Evolutionary conservation across 345 rosid genomes (phyloP).

Genomic region (Melaleuca quinquenervia): DNA sequence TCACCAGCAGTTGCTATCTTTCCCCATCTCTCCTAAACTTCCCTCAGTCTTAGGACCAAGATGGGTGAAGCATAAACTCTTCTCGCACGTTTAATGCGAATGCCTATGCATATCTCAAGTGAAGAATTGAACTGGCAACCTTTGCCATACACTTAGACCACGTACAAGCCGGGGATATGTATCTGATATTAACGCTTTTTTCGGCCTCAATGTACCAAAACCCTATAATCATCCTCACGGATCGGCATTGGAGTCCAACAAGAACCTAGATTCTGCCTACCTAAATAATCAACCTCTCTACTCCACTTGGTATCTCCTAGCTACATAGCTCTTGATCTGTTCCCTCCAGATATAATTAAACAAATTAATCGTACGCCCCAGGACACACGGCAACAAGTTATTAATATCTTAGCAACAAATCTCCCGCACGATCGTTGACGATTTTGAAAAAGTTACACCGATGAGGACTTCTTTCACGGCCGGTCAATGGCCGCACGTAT

Average conservation of each 20-base stretch:
- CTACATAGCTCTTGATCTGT: neutral
- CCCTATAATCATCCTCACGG: neutral
- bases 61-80: constrained; percentile 3
- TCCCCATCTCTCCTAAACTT: constrained; percentile 11
- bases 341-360: neutral
- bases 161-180: neutral
- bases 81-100: neutral
- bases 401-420: neutral
- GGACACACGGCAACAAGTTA: neutral
- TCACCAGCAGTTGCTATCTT: constrained; percentile 1
- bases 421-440: constrained; percentile 20
- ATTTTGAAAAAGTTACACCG: neutral
- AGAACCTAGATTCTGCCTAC: constrained; percentile 22
- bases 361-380: neutral
- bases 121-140: neutral
- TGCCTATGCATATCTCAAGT: neutral
- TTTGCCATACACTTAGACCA: neutral
- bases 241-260: neutral
- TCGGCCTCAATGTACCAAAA: neutral
- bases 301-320: neutral
- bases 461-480: constrained; percentile 13
- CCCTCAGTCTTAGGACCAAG: constrained; percentile 3
- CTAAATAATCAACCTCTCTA: neutral
- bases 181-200: neutral
- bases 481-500: constrained; percentile 19